Conservation (phyloP, 495 filamentous ascomycete genomes). For the Penicillium bovifimosum region DNA sequence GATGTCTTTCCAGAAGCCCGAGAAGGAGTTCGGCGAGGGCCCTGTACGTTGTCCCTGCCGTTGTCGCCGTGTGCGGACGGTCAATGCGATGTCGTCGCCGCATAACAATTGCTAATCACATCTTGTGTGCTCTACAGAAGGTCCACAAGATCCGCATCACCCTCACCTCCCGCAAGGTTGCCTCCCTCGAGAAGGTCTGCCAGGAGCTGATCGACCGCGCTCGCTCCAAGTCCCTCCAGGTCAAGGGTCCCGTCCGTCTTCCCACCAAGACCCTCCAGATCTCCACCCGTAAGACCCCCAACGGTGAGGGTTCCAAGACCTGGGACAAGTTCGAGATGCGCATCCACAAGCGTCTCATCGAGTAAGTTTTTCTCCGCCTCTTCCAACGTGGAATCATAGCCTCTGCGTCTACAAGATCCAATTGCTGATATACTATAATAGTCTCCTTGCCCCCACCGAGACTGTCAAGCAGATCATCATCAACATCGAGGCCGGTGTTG, state of each 20-base stretch:
- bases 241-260: constrained; percentile 98
- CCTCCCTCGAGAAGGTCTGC: constrained; percentile 96
- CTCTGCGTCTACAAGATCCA: neutral
- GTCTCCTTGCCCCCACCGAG: constrained; percentile 95
- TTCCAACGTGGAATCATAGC: neutral
- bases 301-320: constrained; percentile 99
- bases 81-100: neutral
- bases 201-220: constrained; percentile 96
- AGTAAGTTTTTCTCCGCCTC: constrained; percentile 49
- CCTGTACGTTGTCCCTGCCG: constrained; percentile 49
- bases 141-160: constrained; percentile 99
- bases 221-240: constrained; percentile 95
- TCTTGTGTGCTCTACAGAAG: constrained; percentile 51
- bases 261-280: constrained; percentile 96
- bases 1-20: constrained; percentile 94
- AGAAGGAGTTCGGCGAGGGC: constrained; percentile 89
- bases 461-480: constrained; percentile 99
- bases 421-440: constrained; percentile 28
- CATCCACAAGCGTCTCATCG: constrained; percentile 97
- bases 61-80: constrained; percentile 5
- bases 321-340: constrained; percentile 99
- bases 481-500: constrained; percentile 99
- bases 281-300: constrained; percentile 93
- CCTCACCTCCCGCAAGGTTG: constrained; percentile 87
- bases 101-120: constrained; percentile 4